phyloP scores from a whole-genome alignment of 306 rosid genomes.

The Glycyrrhiza uralensis region DNA sequence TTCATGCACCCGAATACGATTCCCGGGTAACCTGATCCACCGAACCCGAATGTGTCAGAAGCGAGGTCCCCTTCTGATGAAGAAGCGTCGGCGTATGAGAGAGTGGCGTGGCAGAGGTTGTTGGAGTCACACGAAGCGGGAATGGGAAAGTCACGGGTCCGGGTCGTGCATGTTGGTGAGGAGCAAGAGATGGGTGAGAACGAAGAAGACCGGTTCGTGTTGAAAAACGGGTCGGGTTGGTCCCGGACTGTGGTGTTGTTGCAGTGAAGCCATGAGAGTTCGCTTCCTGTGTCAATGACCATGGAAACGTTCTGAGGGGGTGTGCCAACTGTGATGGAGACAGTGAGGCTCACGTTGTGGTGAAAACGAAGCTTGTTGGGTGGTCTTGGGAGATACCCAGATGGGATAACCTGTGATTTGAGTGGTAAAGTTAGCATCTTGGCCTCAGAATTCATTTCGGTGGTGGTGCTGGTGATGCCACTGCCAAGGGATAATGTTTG shows the following conservation, averaged over 20 bases:
- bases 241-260: constrained; percentile 13
- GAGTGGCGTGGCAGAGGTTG: constrained; percentile 79
- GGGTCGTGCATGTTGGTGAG: constrained; percentile 63
- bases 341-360: constrained; percentile 68
- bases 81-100: constrained; percentile 75
- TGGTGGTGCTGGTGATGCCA: no score
- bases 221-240: constrained; percentile 11
- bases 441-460: not conserved
- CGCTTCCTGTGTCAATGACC: constrained; percentile 89
- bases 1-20: constrained; percentile 79
- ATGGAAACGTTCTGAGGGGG: constrained; percentile 85
- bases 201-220: constrained; percentile 53
- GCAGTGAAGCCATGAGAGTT: constrained; percentile 86
- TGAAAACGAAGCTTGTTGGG: constrained; percentile 75
- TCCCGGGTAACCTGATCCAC: constrained; percentile 33
- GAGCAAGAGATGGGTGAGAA: constrained; percentile 61
- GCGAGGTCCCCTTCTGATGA: constrained; percentile 85
- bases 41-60: constrained; percentile 58
- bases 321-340: constrained; percentile 65
- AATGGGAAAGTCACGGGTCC: constrained; percentile 65
- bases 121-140: constrained; percentile 87
- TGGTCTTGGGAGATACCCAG: constrained; percentile 54
- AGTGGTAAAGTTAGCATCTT: constrained; percentile 54
- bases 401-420: constrained; percentile 59
- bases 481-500: not conserved